Base-by-base conservation (phyloP, 345 rosid genomes). In the Eucalyptus decipiens region DNA sequence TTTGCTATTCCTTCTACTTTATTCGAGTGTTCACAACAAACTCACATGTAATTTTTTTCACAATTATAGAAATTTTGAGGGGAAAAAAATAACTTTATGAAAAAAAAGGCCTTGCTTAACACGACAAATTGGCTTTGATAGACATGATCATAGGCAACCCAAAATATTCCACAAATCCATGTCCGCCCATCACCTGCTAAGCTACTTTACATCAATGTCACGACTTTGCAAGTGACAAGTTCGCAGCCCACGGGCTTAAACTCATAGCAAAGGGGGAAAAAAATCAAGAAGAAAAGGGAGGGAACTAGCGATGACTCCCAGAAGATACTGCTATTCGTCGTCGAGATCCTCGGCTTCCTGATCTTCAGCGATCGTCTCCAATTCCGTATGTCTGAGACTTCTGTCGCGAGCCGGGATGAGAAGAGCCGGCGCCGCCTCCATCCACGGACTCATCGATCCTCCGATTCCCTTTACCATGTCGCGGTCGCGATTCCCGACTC, bases 311-410 rank as follows among this genome's bases (percentile, higher is more conserved):
- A 30, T 34, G 32, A 62, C 69, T 62, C 69, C 69, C 69, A 16
- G 4, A 16, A 65, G 21, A n/a, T 4, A 7, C 76, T 6, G 37
- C 76, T 65, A 65, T 3, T 65, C 76, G 5, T n/a, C 91, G 16
- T 90, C 91, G 24, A 11, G 16, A 24, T 88, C 93, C 72, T 92
- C 94, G 9, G 62, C 87, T 37, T 92, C 95, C 45, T 89, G 95
- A 87, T 95, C 96, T 34, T 62, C 21, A 7, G 76, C 40, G 50
- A 95, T 95, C 7, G 95, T 94, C 93, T 92, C 95, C 87, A 95
- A 58, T 5, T 13, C 87, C 7, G 94, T 93, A 42, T 88, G 76
- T 89, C 52, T 90, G 7, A 92, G 91, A 40, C 83, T 69, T 90
- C 87, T 92, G 54, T 16, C 0, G 6, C 42, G 88, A 18, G 86